Conservation (phyloP, 768 basidiomycete genomes). For the Lactarius quietus region DNA sequence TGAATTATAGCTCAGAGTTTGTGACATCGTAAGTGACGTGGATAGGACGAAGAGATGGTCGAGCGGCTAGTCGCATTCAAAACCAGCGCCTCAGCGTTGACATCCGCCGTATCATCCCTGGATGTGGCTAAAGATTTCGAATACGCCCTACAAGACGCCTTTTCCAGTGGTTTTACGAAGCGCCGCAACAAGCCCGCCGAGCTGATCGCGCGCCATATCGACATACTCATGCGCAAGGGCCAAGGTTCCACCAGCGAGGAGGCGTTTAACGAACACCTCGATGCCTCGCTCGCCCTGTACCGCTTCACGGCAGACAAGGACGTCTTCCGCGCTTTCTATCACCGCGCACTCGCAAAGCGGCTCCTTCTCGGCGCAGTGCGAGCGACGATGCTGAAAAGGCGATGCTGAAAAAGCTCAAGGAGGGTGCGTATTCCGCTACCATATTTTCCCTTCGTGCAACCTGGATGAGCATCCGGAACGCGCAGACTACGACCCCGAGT, state of each 20-base stretch:
- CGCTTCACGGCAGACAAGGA: slow-evolving; percentile 90
- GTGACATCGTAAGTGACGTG: slow-evolving; percentile 60
- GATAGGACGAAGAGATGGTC: slow-evolving; percentile 82
- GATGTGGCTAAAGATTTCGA: slow-evolving; percentile 44
- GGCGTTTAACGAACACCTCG: slow-evolving; percentile 60
- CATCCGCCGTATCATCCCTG: slow-evolving; percentile 47
- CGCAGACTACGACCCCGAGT: slow-evolving; percentile 91
- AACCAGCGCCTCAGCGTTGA: slow-evolving; percentile 48
- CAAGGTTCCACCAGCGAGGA: slow-evolving; percentile 64
- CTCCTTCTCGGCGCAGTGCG: slow-evolving; percentile 78
- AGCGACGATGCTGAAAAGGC: slow-evolving; percentile 83
- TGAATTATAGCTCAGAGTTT: slow-evolving; percentile 47
- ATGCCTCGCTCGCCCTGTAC: slow-evolving; percentile 69
- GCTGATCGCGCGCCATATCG: slow-evolving; percentile 89
- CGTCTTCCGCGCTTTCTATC: slow-evolving; percentile 91
- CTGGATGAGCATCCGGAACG: background rate
- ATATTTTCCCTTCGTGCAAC: background rate
- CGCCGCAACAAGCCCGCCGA: slow-evolving; percentile 84
- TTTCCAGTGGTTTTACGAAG: slow-evolving; percentile 67
- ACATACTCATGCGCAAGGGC: slow-evolving; percentile 82
- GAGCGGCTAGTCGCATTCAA: slow-evolving; percentile 67
- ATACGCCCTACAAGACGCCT: slow-evolving; percentile 70
- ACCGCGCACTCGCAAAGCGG: slow-evolving; percentile 82
- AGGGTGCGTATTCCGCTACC: slow-evolving; percentile 39
- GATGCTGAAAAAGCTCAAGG: slow-evolving; percentile 82